Evolutionary conservation across 139 green algal species (phyloP), one percentile per base, ranked within the genome.

Genomic region (Chlorella sp.): DNA sequence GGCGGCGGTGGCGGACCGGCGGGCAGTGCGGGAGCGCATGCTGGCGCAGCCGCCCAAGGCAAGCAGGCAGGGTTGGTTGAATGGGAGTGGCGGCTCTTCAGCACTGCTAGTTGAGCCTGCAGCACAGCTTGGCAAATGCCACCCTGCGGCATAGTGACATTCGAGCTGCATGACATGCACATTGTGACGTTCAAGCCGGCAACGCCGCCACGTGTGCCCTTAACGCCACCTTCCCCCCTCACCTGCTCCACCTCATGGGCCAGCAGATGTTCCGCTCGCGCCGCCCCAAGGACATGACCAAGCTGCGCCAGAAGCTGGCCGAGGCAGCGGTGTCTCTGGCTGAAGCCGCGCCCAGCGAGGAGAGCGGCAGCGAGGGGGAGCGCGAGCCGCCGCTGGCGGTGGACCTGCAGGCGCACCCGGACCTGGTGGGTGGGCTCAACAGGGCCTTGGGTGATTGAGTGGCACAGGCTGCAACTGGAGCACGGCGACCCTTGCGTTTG

Each of bases 11-110:
- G 56, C 30, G 39, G 32, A 51, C 6, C 56, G 86, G 62, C 47
- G 82, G 60, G 15, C 32, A 34, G n/a, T 84, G 62, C 57, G 83
- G 73, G 71, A 75, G 34, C 25, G 23, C 32, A 87, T 89, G 80
- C 28, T 85, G 39, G 70, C 57, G 16, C 30, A 64, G n/a, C 86
- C 86, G 47, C 86, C 86, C 55, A 67, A 83, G 39, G 32, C 87
- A 39, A 39, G 71, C 23, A 25, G 11, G 7, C 4, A 41, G n/a
- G 12, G n/a, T 41, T n/a, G n/a, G 11, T 17, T n/a, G 1, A 39
- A 39, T n/a, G n/a, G n/a, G n/a, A n/a, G n/a, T n/a, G n/a, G n/a
- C n/a, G n/a, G 64, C 64, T 30, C n/a, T 1, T 51, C 44, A 51
- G 44, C 64, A 16, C 64, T 32, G 9, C 4, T 3, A n/a, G n/a